Evolutionary conservation across 2,329 filamentous ascomycete genomes (phyloP), one percentile per base, ranked within the genome.

Genomic region (Colletotrichum agaves): DNA sequence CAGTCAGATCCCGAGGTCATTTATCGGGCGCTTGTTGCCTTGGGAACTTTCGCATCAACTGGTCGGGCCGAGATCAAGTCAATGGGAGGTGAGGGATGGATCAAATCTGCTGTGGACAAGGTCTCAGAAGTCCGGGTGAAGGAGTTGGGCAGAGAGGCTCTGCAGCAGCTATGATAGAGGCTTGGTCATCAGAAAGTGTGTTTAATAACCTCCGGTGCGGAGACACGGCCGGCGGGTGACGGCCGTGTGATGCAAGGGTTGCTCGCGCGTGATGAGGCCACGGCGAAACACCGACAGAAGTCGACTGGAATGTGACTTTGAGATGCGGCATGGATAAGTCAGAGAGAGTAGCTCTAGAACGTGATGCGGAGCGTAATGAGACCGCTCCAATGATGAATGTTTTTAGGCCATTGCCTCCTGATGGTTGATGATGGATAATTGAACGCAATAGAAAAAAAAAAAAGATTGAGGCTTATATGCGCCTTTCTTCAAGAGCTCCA

Each of bases 1-100:
- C 90, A 93, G 70, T 88, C 84, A 2, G 94, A 98, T 73, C 88
- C 90, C 0, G 96, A 98, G 76, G 92, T 93, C 0, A 80, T 96
- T 3, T 98, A 94, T 76, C 89, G 96, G 21, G 88, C 89, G 0
- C 84, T 98, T 5, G 92, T 97, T 6, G 93, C 93, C 0, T 80
- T 95, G 0, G 97, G 96, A 0, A 99, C 94, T 1, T 76, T 97
- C 67, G 77, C 93, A 77, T 23, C 92, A 13, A 84, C 89, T n/a
- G 81, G 79, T 1, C 78, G 77, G 57, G 79, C 79, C 2, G 80
- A 80, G 69, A 81, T 79, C 37, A 81, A 75, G 73, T 81, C 79
- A 31, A 72, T 85, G 5, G 80, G 78, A 1, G 80, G 82, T 7
- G 75, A 78, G 5, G 71, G 72, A 12, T 82, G 81, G 76, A 77